Base-by-base conservation (phyloP, 2,329 filamentous ascomycete species). In the Byssothecium circinans region DNA sequence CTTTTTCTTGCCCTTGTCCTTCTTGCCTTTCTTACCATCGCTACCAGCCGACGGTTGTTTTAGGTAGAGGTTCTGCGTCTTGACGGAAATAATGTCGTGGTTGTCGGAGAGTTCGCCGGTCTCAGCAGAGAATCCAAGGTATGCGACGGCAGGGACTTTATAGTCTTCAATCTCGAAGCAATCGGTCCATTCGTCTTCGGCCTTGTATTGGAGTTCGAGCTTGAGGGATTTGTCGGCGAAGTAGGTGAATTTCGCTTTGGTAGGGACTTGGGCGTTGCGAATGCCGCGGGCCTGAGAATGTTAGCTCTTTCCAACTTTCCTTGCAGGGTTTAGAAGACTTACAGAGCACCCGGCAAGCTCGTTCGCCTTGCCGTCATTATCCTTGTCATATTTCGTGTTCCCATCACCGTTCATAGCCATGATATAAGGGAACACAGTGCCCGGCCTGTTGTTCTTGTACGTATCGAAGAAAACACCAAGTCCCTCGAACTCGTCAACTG, bases 321-420 rank as follows among this genome's bases (percentile, higher is more conserved):
- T 36, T 30, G 11, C 29, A 27, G n/a, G 22, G 25, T 3, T 15
- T 4, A 37, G 5, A 25, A n/a, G 32, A 68, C 80, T 41, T 76
- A 84, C 82, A 45, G 92, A 96, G 79, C 94, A 99, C 50, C 94
- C 94, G 43, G 91, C 91, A 52, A 96, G 79, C 75, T 99, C 94
- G 63, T 89, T 91, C 47, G 84, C 82, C 79, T 96, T 97, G 69
- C 94, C 94, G 66, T 99, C 94, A 64, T 91, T 91, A 62, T 86
- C 85, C 77, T 96, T 91, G 78, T 97, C 91, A 75, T 99, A 99
- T 12, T 78, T 70, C 6, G 87, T 95, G 68, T 90, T 79, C 53
- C 94, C 92, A 70, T 99, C 94, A 50, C 94, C 94, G 59, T 91
- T 80, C 94, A 97, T 97, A 54, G 91, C 92, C 91, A 97, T 96